Conservation (phyloP, 371 early-diverging fungal species). For the Neoconidiobolus thromboides region DNA sequence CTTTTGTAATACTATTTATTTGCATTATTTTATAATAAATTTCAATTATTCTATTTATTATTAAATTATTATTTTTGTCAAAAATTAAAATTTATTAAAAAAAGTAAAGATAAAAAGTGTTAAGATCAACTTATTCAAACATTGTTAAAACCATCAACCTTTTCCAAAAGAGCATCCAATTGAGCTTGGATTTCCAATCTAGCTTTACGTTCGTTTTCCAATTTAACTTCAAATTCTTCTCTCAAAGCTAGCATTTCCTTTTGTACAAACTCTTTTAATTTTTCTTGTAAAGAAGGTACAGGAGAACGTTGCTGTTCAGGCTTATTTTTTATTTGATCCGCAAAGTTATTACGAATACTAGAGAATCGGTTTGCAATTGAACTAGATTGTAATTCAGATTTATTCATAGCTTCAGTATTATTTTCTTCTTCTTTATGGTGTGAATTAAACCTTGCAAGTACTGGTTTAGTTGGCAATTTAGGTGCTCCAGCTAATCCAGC, state of each 20-base stretch:
- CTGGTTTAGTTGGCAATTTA: constrained; percentile 2
- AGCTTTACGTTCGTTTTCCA: background rate
- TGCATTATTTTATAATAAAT: too few species aligned
- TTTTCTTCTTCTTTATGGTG: background rate
- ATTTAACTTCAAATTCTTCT: background rate
- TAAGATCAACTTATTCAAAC: too few species aligned
- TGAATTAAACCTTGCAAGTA: background rate
- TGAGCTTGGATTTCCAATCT: background rate
- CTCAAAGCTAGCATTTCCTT: background rate
- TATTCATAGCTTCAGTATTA: too few species aligned
- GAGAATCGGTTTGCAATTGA: background rate
- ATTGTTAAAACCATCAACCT: too few species aligned
- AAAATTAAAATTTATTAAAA: too few species aligned
- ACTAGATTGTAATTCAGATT: too few species aligned
- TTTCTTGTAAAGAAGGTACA: constrained; percentile 1
- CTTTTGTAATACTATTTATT: too few species aligned
- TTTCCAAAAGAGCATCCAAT: background rate
- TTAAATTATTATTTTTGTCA: too few species aligned
- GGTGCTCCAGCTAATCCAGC: background rate
- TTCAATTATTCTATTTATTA: too few species aligned
- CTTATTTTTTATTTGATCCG: background rate
- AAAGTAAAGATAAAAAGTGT: too few species aligned
- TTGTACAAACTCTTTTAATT: background rate
- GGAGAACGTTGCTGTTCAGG: background rate
- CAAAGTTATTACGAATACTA: background rate